A percentile compares a stretch with the other conserved stretches of the same genome.
Evolutionary conservation across 2,329 filamentous ascomycete species (phyloP).

Genomic region (Clonostachys sp.): DNA sequence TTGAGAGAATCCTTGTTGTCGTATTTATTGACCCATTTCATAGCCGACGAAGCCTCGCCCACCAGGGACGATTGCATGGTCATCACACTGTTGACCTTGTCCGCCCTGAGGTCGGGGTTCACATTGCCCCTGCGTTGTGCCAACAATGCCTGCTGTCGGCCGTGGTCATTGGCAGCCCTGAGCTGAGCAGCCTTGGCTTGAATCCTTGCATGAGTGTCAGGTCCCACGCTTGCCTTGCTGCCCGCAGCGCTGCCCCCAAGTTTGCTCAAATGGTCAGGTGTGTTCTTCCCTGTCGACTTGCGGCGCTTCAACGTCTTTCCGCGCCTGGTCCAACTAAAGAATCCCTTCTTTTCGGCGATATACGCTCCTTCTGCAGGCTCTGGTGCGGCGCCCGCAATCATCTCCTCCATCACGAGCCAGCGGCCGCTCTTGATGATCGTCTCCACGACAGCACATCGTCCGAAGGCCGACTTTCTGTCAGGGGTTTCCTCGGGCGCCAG

Average conservation of each 20-base stretch:
- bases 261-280: slow-evolving; percentile 38
- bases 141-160: slow-evolving; percentile 36
- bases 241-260: slow-evolving; percentile 31
- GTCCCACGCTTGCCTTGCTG: slow-evolving; percentile 81
- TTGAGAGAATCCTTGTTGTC: slow-evolving; percentile 78
- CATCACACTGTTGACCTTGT: slow-evolving; percentile 85
- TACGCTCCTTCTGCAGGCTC: slow-evolving; percentile 83
- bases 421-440: slow-evolving; percentile 75
- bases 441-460: slow-evolving; percentile 87
- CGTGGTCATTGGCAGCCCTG: slow-evolving; percentile 64
- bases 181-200: slow-evolving; percentile 85
- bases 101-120: slow-evolving; percentile 37
- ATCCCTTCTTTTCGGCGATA: slow-evolving; percentile 91
- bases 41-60: slow-evolving; percentile 82
- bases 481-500: slow-evolving; percentile 84
- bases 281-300: slow-evolving; percentile 65
- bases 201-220: slow-evolving; percentile 89
- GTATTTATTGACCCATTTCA: slow-evolving; percentile 96
- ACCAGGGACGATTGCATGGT: slow-evolving; percentile 82
- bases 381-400: slow-evolving; percentile 86
- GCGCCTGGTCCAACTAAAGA: slow-evolving; percentile 80
- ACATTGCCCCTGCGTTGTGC: slow-evolving; percentile 49
- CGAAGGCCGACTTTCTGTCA: slow-evolving; percentile 86
- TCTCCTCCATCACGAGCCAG: slow-evolving; percentile 95
- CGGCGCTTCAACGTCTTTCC: slow-evolving; percentile 59